Base-by-base conservation (phyloP, 2,329 filamentous ascomycete genomes). In the Fusarium tricinctum region DNA sequence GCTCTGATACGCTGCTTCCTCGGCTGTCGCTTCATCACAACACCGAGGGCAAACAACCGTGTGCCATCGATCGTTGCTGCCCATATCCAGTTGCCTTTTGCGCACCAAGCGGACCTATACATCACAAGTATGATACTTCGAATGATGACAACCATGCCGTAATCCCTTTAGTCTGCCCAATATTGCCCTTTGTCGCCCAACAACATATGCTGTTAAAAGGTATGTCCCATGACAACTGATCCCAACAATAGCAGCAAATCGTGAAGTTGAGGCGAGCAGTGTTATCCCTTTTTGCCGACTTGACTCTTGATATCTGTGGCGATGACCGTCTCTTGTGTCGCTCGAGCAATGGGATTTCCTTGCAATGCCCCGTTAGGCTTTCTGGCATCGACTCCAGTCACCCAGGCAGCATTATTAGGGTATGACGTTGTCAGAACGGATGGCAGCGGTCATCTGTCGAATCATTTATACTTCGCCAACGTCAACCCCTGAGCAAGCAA, bases 331-430 rank as follows among this genome's bases (percentile, higher is more conserved):
- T 59, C 39, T 38, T 14, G 23, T 39, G 33, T 35, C 14, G 45
- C 28, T 38, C 9, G n/a, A 54, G 17, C 13, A n/a, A 44, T 33
- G 39, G 23, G 12, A n/a, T 45, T 38, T 40, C 23, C 32, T 50
- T 19, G 39, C 46, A 54, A 22, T 47, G 38, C 48, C 61, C 26
- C 55, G 26, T 22, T 53, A 14, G 23, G 38, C 39, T 33, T 33
- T 52, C 30, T 38, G 35, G 48, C n/a, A 40, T 45, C 42, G 19
- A n/a, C n/a, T 22, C 47, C 48, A 20, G n/a, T 48, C 40, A 43
- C 42, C 50, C 55, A 48, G 48, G 45, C 64, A 65, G 64, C 45
- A 66, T 22, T 59, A 26, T 19, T 33, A 19, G 20, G 33, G 26
- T 26, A 51, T 44, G 35, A 50, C 35, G 46, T 45, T 44, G 46